Conservation (phyloP, 2,329 filamentous ascomycete species). For the Shiraia sp. region DNA sequence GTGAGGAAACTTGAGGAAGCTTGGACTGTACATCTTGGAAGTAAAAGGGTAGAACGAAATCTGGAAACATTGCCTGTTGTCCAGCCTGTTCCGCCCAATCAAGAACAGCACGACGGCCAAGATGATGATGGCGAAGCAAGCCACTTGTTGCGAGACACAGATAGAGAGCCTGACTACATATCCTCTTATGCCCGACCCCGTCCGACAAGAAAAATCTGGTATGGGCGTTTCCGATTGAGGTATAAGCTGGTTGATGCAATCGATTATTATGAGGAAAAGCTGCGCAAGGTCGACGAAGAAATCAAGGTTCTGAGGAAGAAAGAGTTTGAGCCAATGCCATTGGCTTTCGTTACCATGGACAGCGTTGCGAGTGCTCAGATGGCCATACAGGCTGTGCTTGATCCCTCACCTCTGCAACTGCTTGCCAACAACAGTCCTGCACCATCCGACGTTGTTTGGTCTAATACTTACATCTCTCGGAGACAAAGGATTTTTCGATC, state of each 20-base stretch:
- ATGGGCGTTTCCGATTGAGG: slow-evolving; percentile 73
- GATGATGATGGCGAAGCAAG: slow-evolving; percentile 60
- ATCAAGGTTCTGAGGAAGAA: slow-evolving; percentile 72
- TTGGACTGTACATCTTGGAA: slow-evolving; percentile 77
- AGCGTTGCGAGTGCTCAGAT: slow-evolving; percentile 91
- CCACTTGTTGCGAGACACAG: slow-evolving; percentile 60
- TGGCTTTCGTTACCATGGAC: slow-evolving; percentile 97
- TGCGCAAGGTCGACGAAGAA: slow-evolving; percentile 76
- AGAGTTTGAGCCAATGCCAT: slow-evolving; percentile 74
- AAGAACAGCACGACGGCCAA: slow-evolving; percentile 25
- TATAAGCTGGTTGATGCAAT: slow-evolving; percentile 83
- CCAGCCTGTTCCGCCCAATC: slow-evolving; percentile 49
- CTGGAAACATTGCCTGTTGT: slow-evolving; percentile 55
- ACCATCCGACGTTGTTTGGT: slow-evolving; percentile 92
- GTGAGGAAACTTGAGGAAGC: slow-evolving; percentile 78
- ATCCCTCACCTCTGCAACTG: slow-evolving; percentile 83
- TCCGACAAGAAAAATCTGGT: slow-evolving; percentile 75
- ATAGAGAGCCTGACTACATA: slow-evolving; percentile 44
- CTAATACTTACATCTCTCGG: slow-evolving; percentile 83
- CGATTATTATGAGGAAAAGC: slow-evolving; percentile 88
- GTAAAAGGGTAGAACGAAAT: slow-evolving; percentile 54
- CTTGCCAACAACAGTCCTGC: slow-evolving; percentile 85
- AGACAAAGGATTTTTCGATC: slow-evolving; percentile 73
- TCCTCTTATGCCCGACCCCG: slow-evolving; percentile 53
- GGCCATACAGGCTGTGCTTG: slow-evolving; percentile 92